phyloP scores from a whole-genome alignment of 345 rosid species.

The Hypericum androsaemum region DNA sequence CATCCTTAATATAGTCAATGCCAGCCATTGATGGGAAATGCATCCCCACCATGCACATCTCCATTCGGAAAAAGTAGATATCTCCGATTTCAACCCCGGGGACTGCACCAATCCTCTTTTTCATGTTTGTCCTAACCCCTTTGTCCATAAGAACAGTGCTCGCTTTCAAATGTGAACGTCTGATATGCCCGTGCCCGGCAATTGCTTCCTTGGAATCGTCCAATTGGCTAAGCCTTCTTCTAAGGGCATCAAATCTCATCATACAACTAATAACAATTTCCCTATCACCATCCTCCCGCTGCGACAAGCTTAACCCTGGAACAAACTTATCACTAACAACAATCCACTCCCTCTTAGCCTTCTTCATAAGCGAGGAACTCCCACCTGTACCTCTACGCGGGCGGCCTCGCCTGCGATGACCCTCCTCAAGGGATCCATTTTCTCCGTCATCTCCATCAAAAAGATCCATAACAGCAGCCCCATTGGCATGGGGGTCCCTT shows the following conservation, averaged over 20 bases:
- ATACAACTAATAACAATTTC: conserved; percentile 11
- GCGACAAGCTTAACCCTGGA: conserved; percentile 6
- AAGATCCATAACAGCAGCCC: conserved; percentile 7
- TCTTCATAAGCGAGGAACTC: conserved; percentile 1
- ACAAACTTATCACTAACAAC: conserved; percentile 10
- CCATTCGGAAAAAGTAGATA: conserved; percentile 70
- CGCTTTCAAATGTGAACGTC: conserved; percentile 44
- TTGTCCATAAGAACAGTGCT: conserved; percentile 47
- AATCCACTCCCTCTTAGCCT: conserved; percentile 10
- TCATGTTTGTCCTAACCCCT: conserved; percentile 56
- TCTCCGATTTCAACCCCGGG: conserved; percentile 81
- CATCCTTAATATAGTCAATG: conserved; percentile 53
- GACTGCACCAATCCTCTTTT: conserved; percentile 55
- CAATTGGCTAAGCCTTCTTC: conserved; percentile 22
- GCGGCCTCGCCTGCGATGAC: background rate
- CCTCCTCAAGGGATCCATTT: conserved; percentile 2
- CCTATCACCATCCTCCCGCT: conserved; percentile 19
- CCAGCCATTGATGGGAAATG: conserved; percentile 81
- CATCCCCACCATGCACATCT: conserved; percentile 63
- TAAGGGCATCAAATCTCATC: conserved; percentile 21
- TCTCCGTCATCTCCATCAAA: background rate
- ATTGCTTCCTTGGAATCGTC: conserved; percentile 16
- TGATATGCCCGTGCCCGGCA: background rate
- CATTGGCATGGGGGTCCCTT: conserved; percentile 23
- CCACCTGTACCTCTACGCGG: background rate